phyloP scores from a whole-genome alignment of 148 eudicot species.

The Polygonum maritimum region DNA sequence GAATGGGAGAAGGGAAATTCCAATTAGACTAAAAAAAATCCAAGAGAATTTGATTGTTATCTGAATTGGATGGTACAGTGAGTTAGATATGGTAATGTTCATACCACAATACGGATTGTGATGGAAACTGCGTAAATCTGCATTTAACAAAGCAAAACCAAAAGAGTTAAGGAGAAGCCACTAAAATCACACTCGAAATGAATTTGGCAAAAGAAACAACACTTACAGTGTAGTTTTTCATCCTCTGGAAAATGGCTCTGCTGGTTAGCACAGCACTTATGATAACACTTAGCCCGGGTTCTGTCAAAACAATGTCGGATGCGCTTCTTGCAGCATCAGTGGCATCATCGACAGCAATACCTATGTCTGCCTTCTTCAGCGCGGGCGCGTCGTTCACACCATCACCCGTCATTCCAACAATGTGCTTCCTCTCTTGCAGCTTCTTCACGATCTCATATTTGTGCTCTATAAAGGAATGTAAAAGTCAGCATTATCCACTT shows the following conservation, averaged over 20 bases:
- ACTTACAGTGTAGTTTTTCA: conserved; percentile 36
- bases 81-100: background rate
- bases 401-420: conserved; percentile 41
- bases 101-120: conserved; percentile 16
- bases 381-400: conserved; percentile 92
- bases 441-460: conserved; percentile 39
- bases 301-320: conserved; percentile 94
- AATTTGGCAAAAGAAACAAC: conserved; percentile 5
- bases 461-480: conserved; percentile 21
- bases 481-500: background rate
- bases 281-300: conserved; percentile 95
- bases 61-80: background rate
- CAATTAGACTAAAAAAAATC: background rate
- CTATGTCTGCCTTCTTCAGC: conserved; percentile 91
- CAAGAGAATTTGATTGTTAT: background rate
- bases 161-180: background rate
- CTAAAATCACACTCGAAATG: background rate
- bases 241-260: conserved; percentile 97
- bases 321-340: conserved; percentile 97
- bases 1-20: background rate
- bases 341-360: conserved; percentile 95
- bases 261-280: conserved; percentile 95
- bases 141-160: conserved; percentile 8
- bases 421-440: conserved; percentile 38
- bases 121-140: conserved; percentile 17